phyloP scores from a whole-genome alignment of 495 filamentous ascomycete species.

The Venustampulla echinocandica region DNA sequence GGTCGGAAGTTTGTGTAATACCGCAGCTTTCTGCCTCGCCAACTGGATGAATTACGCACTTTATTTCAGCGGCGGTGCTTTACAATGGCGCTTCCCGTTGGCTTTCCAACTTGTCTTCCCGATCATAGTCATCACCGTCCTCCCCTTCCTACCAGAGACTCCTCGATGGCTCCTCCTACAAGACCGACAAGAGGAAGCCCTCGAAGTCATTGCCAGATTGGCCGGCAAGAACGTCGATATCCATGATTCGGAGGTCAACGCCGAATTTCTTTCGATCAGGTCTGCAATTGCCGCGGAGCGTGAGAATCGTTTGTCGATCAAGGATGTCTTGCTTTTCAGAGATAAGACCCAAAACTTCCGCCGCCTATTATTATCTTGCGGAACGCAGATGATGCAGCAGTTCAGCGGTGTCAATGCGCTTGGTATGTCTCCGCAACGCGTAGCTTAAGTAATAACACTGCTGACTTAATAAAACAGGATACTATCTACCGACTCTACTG shows the following conservation, averaged over 20 bases:
- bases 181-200: slow-evolving; percentile 24
- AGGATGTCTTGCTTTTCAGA: slow-evolving; percentile 43
- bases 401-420: slow-evolving; percentile 25
- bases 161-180: slow-evolving; percentile 24
- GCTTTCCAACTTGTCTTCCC: slow-evolving; percentile 30
- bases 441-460: slow-evolving; percentile 28
- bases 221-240: slow-evolving; percentile 12
- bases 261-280: too few species aligned
- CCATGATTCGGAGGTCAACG: background rate
- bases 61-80: slow-evolving; percentile 20
- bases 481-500: slow-evolving; percentile 26
- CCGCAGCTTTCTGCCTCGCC: slow-evolving; percentile 26
- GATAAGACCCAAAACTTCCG: slow-evolving; percentile 29
- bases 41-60: slow-evolving; percentile 30
- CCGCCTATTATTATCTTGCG: slow-evolving; percentile 25
- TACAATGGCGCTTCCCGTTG: slow-evolving; percentile 34
- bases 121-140: slow-evolving; percentile 19
- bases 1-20: slow-evolving; percentile 25
- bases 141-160: slow-evolving; percentile 24
- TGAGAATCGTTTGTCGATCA: too few species aligned
- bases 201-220: slow-evolving; percentile 20
- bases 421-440: slow-evolving; percentile 25
- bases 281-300: too few species aligned
- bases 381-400: slow-evolving; percentile 29
- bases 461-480: slow-evolving; percentile 24